Conservation (phyloP, 768 basidiomycete species). For the Exsudoporus frostii region DNA sequence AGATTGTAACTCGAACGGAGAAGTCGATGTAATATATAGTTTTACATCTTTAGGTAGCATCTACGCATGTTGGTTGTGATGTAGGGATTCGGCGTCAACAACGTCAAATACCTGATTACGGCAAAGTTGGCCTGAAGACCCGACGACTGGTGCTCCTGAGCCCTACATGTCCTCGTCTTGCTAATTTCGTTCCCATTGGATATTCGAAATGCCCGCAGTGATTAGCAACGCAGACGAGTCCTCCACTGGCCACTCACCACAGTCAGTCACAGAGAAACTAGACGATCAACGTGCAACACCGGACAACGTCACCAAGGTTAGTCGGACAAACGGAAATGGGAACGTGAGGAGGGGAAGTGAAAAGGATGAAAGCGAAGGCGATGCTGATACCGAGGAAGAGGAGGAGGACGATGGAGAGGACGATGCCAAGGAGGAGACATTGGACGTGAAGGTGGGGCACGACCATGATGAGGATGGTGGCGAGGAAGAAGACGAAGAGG, state of each 20-base stretch:
- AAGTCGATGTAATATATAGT: not conserved
- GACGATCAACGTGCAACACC: not conserved
- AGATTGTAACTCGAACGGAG: slow-evolving; percentile 10
- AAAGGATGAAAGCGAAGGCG: no score
- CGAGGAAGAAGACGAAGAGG: slow-evolving; percentile 22
- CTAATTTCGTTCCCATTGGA: not conserved
- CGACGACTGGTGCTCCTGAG: no score
- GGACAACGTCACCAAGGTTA: not conserved
- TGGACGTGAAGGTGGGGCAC: not conserved
- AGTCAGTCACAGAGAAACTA: not conserved
- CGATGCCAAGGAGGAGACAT: not conserved
- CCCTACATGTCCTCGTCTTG: slow-evolving; percentile 7
- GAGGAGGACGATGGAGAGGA: slow-evolving; percentile 9
- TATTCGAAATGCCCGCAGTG: slow-evolving; percentile 8
- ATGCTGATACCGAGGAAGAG: not conserved
- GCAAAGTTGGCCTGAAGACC: no score
- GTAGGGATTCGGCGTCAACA: no score
- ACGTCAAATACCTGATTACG: no score
- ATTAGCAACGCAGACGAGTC: not conserved
- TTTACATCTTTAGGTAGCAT: no score
- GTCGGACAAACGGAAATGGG: not conserved
- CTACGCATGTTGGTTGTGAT: no score
- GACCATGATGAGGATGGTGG: slow-evolving; percentile 8
- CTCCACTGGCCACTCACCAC: not conserved
- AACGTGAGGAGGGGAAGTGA: no score